Evolutionary conservation across 2,329 filamentous ascomycete species (phyloP).

Genomic region (Huntiella omanensis): DNA sequence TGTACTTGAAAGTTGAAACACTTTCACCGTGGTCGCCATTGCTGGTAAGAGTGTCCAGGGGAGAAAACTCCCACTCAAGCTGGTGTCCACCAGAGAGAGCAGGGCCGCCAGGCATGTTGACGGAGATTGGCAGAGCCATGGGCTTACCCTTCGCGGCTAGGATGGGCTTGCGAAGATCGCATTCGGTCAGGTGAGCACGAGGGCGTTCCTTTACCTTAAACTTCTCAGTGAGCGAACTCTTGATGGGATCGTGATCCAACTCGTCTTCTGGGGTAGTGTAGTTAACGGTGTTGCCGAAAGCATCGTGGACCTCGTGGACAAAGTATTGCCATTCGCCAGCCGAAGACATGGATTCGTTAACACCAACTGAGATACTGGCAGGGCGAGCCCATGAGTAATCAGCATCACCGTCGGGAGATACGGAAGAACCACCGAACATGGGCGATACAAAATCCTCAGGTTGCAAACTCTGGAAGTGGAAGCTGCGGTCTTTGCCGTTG

Average conservation of each 20-base stretch:
- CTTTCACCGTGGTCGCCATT: slow-evolving; percentile 50
- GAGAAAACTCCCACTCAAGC: slow-evolving; percentile 66
- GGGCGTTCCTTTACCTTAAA: slow-evolving; percentile 82
- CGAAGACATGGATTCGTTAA: slow-evolving; percentile 74
- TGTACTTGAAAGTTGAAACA: slow-evolving; percentile 36
- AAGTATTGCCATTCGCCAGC: slow-evolving; percentile 76
- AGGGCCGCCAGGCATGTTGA: slow-evolving; percentile 34
- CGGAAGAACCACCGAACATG: slow-evolving; percentile 42
- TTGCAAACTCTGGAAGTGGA: slow-evolving; percentile 84
- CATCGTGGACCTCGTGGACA: slow-evolving; percentile 82
- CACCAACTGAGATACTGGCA: slow-evolving; percentile 55
- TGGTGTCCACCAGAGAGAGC: slow-evolving; percentile 49
- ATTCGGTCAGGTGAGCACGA: slow-evolving; percentile 49
- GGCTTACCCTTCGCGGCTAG: slow-evolving; percentile 61
- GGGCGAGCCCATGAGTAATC: slow-evolving; percentile 60
- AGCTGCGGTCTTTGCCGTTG: slow-evolving; percentile 65
- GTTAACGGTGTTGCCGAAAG: slow-evolving; percentile 66
- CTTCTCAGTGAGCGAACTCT: slow-evolving; percentile 48
- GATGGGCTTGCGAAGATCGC: slow-evolving; percentile 61
- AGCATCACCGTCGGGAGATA: slow-evolving; percentile 38
- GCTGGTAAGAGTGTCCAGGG: slow-evolving; percentile 47
- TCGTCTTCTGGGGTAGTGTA: slow-evolving; percentile 53
- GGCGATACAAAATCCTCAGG: slow-evolving; percentile 73
- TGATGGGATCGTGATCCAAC: slow-evolving; percentile 40
- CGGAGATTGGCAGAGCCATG: slow-evolving; percentile 44